These are phyloP conservation scores for Phytophthora pinifolia DNA, from an alignment of 352 stramenopile species.

Conservation along the genomic window DNA sequence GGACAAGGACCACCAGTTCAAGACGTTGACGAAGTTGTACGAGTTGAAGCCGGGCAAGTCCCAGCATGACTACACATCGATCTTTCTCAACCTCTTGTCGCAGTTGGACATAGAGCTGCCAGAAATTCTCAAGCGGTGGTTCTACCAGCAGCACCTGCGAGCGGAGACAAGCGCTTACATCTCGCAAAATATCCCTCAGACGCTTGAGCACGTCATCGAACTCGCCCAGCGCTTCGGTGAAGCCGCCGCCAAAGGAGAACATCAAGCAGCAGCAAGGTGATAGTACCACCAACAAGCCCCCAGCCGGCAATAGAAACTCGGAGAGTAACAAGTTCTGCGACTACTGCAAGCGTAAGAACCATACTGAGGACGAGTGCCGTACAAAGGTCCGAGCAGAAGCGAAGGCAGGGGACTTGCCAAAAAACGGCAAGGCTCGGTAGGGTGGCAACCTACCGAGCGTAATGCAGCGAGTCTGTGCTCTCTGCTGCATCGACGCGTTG, in stretches of 20 bases:
- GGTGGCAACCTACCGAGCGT: slow-evolving; percentile 14
- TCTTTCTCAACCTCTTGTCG: slow-evolving; percentile 6
- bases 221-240: slow-evolving; percentile 4
- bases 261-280: slow-evolving; percentile 2
- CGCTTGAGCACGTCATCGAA: slow-evolving; percentile 5
- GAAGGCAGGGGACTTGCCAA: not conserved
- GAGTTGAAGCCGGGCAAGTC: slow-evolving; percentile 8
- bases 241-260: slow-evolving; percentile 9
- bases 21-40: slow-evolving; percentile 9
- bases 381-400: not conserved
- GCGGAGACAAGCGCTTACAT: slow-evolving; percentile 4
- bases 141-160: slow-evolving; percentile 16
- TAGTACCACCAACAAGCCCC: not conserved
- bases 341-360: slow-evolving; percentile 14
- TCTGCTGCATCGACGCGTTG: too few species aligned
- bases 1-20: slow-evolving; percentile 14
- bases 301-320: slow-evolving; percentile 1
- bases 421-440: slow-evolving; percentile 14
- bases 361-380: slow-evolving; percentile 16
- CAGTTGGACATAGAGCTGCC: slow-evolving; percentile 5
- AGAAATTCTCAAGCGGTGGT: slow-evolving; percentile 8
- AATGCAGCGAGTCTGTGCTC: too few species aligned
- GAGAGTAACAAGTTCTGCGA: not conserved
- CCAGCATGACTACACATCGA: slow-evolving; percentile 13
- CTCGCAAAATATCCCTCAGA: slow-evolving; percentile 9